Evolutionary conservation across 441 rosid genomes (phyloP), one percentile per base, ranked within the genome.

Genomic region (Gossypium gossypioides): DNA sequence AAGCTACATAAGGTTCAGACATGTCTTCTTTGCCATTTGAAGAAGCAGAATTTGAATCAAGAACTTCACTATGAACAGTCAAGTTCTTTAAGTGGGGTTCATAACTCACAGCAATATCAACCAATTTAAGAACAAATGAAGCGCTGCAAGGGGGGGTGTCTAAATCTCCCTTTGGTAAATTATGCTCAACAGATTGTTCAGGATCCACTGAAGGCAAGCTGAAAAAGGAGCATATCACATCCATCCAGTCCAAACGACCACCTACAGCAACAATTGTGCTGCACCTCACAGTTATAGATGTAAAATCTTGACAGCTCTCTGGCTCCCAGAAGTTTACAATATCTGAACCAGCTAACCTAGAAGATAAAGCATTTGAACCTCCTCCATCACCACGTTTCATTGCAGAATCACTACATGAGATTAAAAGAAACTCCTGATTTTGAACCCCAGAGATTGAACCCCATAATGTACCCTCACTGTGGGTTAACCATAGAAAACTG

Each of bases 231-330:
- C 73, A 72, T 81, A 86, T 81, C 52, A 84, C 85, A 75, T 84
- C 89, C 67, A 96, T 76, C 99, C 99, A 96, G 84, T 96, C 98
- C 81, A 93, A 76, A 72, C 98, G 97, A 57, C 98, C 99, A 74
- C 98, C 96, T 46, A 82, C 80, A 1, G 98, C 97, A 67, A 91
- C 86, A 81, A 96, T 69, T 9, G 99, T 96, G 79, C 88, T 81
- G 77, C 99, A 88, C 80, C 94, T 84, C 76, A 84, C 72, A 76
- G 86, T 80, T 79, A 96, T 68, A 65, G 93, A 86, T 70, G 88
- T 81, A 81, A 79, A 84, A 81, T 77, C 85, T 54, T 78, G 80
- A 55, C 64, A 78, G 71, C 32, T 51, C 79, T 72, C 81, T n/a
- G 97, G 96, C 63, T 93, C 96, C 82, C 86, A 69, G 61, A 93